Conservation (phyloP, 2,329 filamentous ascomycete genomes). For the Chlorencoelia australis region DNA sequence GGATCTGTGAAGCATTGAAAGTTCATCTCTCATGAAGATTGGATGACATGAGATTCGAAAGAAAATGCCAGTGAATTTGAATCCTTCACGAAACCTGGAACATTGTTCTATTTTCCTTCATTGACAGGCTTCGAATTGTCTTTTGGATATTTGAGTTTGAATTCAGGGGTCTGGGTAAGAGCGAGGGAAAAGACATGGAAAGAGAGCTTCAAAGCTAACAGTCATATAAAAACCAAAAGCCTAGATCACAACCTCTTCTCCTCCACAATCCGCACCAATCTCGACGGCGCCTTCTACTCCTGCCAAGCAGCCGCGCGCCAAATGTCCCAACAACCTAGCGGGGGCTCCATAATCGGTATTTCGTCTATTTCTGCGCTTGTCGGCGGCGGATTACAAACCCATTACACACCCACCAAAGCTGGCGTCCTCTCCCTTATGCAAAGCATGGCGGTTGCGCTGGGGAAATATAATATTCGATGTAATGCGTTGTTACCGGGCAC, state of each 20-base stretch:
- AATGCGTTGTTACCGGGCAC: slow-evolving; percentile 80
- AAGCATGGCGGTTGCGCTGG: slow-evolving; percentile 68
- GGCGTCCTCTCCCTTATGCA: slow-evolving; percentile 76
- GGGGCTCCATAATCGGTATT: slow-evolving; percentile 72
- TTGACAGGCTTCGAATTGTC: too few species aligned
- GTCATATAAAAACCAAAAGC: slow-evolving; percentile 27
- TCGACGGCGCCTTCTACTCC: slow-evolving; percentile 80
- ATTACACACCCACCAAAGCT: slow-evolving; percentile 86
- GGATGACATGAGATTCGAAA: too few species aligned
- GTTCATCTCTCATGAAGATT: too few species aligned
- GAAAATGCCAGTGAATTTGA: too few species aligned
- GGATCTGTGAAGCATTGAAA: too few species aligned
- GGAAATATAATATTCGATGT: slow-evolving; percentile 65
- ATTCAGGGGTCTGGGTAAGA: too few species aligned
- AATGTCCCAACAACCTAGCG: slow-evolving; percentile 53
- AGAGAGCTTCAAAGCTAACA: slow-evolving; percentile 1
- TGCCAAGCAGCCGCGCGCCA: slow-evolving; percentile 77
- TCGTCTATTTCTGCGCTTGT: slow-evolving; percentile 66
- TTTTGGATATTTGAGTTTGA: too few species aligned
- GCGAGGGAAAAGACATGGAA: neutral
- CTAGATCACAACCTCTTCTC: slow-evolving; percentile 61
- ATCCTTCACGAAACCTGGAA: too few species aligned
- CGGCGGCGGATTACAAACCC: slow-evolving; percentile 67
- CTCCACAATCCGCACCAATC: slow-evolving; percentile 67
- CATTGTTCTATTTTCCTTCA: too few species aligned